phyloP scores from a whole-genome alignment of 2,329 filamentous ascomycete species.

The Calonectria pseudoturangicola region DNA sequence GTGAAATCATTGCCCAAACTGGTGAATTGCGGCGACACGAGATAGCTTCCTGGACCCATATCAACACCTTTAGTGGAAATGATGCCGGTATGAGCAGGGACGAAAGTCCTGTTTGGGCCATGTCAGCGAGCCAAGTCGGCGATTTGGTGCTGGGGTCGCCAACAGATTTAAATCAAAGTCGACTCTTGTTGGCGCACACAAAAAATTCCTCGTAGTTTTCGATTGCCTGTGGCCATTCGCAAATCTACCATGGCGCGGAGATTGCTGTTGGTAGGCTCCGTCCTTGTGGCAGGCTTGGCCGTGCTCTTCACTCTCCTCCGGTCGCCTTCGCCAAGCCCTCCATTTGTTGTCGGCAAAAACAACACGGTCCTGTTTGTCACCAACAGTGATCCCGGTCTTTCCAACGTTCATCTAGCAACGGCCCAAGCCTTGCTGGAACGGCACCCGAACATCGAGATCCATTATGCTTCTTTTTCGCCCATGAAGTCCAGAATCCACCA shows the following conservation, averaged over 20 bases:
- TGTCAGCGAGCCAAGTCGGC: not conserved
- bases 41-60: not conserved
- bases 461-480: not conserved
- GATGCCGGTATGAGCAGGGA: too few relatives aligned
- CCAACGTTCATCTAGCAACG: not conserved
- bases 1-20: not conserved
- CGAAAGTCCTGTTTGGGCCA: too few relatives aligned
- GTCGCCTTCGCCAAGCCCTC: constrained; percentile 2
- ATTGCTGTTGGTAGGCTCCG: constrained; percentile 20
- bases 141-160: too few relatives aligned
- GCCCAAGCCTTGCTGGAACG: not conserved
- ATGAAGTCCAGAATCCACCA: not conserved
- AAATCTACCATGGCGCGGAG: constrained; percentile 25
- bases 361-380: not conserved
- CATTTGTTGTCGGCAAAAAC: not conserved
- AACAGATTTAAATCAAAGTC: too few relatives aligned
- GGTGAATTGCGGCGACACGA: not conserved
- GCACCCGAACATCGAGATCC: not conserved
- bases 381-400: not conserved
- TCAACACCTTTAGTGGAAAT: too few relatives aligned
- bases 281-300: constrained; percentile 36
- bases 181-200: too few relatives aligned
- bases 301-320: constrained; percentile 17
- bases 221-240: not conserved
- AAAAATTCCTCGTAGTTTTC: not conserved